Conservation (phyloP, 345 rosid species). For the Isatis tinctoria region DNA sequence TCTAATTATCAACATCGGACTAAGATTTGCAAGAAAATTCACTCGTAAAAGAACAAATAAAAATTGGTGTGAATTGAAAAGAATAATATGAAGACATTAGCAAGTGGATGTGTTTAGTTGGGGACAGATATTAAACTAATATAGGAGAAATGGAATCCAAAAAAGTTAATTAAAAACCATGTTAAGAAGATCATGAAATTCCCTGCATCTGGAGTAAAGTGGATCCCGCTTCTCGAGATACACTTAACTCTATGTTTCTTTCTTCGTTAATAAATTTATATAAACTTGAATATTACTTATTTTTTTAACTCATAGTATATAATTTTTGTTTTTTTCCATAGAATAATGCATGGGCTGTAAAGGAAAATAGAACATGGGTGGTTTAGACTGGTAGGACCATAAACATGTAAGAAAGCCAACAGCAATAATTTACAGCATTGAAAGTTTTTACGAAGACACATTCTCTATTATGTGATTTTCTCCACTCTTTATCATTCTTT, state of each 20-base stretch:
- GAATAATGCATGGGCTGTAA: constrained; percentile 7
- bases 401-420: constrained; percentile 19
- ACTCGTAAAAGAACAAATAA: no score
- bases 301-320: no score
- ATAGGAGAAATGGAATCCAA: background rate
- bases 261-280: background rate
- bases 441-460: background rate
- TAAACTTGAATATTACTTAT: background rate
- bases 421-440: constrained; percentile 27
- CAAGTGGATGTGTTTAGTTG: constrained; percentile 7
- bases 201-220: constrained; percentile 29
- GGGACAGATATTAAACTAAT: background rate
- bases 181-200: constrained; percentile 14
- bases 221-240: constrained; percentile 17
- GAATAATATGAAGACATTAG: background rate
- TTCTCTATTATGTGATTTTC: constrained; percentile 17
- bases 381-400: constrained; percentile 24
- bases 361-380: constrained; percentile 6
- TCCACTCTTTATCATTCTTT: background rate
- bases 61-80: background rate
- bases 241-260: constrained; percentile 11
- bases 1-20: background rate
- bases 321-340: background rate
- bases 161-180: constrained; percentile 9
- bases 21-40: no score